phyloP scores from a whole-genome alignment of 495 filamentous ascomycete genomes.

The Podospora pseudocomata region DNA sequence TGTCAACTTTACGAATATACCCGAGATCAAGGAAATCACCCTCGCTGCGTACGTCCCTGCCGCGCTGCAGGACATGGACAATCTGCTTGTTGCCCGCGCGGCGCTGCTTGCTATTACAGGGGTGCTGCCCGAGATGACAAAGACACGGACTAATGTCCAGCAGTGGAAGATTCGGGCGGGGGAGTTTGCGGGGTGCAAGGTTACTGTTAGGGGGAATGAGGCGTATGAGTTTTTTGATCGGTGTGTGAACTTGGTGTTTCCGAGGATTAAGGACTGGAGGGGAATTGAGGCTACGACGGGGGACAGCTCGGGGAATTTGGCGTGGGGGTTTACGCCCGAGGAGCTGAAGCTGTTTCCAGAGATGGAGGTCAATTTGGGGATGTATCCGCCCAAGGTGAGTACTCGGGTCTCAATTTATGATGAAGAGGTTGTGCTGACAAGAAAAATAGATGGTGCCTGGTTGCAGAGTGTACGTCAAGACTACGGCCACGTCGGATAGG shows the following conservation, averaged over 20 bases:
- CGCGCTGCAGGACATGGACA: conserved; percentile 60
- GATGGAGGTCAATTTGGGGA: conserved; percentile 75
- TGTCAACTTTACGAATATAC: conserved; percentile 82
- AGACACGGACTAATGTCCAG: conserved; percentile 60
- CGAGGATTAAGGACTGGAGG: conserved; percentile 90
- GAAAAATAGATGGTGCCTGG: conserved; percentile 79
- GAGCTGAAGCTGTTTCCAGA: conserved; percentile 82
- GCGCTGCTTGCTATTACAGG: conserved; percentile 82
- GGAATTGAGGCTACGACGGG: conserved; percentile 70
- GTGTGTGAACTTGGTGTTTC: conserved; percentile 81
- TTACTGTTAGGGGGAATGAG: conserved; percentile 67
- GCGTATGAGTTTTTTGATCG: conserved; percentile 88
- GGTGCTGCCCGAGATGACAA: conserved; percentile 64
- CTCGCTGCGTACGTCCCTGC: conserved; percentile 65
- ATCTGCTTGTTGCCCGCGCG: conserved; percentile 77
- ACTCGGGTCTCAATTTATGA: conserved; percentile 22
- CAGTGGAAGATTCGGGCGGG: conserved; percentile 57
- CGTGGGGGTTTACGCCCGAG: conserved; percentile 69
- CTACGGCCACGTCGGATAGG: conserved; percentile 80
- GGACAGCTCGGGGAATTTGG: conserved; percentile 83
- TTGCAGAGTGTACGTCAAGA: conserved; percentile 82
- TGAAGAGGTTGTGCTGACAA: not conserved
- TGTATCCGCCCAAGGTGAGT: conserved; percentile 27
- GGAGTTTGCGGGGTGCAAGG: conserved; percentile 62
- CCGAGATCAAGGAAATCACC: conserved; percentile 73